Percentiles rank a stretch among this genome's conserved stretches.
phyloP scores from a whole-genome alignment of 1,284 basidiomycete species.

The Ustilago curta region DNA sequence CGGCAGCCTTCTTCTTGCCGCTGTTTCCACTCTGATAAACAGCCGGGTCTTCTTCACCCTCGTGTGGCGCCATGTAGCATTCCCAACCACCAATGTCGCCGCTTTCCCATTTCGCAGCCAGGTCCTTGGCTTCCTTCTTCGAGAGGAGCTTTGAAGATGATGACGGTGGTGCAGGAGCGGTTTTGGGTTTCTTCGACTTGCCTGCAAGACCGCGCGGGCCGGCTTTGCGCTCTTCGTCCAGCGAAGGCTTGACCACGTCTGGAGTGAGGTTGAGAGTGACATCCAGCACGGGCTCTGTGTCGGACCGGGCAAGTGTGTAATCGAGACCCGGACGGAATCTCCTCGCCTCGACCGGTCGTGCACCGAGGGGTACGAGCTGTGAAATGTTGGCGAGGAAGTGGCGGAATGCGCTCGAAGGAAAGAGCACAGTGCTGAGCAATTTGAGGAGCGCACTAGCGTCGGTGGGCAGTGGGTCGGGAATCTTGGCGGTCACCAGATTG shows the following conservation, averaged over 20 bases:
- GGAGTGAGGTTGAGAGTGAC: conserved; percentile 91
- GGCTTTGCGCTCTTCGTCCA: conserved; percentile 53
- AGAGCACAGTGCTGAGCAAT: conserved; percentile 68
- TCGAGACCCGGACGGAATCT: conserved; percentile 92
- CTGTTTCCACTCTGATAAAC: conserved; percentile 78
- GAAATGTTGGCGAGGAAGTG: conserved; percentile 88
- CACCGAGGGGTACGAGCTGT: conserved; percentile 79
- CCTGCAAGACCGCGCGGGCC: conserved; percentile 65
- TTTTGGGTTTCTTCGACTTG: conserved; percentile 57
- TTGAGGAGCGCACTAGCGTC: conserved; percentile 52
- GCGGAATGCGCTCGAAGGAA: conserved; percentile 86
- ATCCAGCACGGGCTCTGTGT: conserved; percentile 81
- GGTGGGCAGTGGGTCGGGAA: conserved; percentile 48
- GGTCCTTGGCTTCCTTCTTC: conserved; percentile 59
- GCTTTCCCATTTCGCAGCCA: conserved; percentile 75
- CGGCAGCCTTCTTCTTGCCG: conserved; percentile 58
- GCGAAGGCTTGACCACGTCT: conserved; percentile 69
- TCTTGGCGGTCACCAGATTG: conserved; percentile 22
- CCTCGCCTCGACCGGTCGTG: conserved; percentile 78
- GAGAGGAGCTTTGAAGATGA: conserved; percentile 27
- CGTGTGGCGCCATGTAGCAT: conserved; percentile 94
- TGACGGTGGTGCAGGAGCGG: conserved; percentile 8
- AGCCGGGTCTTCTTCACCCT: conserved; percentile 82
- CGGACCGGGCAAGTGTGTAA: conserved; percentile 92
- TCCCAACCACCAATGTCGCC: conserved; percentile 95